Percentiles rank a stretch among this genome's conserved stretches.
Conservation (phyloP, 192 early-diverging fungal genomes). For the Coemansia sp. region DNA sequence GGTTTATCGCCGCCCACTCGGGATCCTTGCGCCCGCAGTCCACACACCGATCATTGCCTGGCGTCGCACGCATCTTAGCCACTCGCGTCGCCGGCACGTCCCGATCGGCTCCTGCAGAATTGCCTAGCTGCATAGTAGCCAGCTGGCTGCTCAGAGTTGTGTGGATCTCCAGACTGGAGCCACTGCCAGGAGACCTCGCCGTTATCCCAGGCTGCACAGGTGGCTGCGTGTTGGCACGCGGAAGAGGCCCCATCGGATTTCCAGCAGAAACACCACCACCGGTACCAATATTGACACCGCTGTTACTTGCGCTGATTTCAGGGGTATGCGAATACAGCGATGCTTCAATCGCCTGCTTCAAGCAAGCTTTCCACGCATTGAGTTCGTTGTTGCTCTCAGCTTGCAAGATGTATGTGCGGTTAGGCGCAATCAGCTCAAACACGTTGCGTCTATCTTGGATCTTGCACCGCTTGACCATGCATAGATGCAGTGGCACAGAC, state of each 20-base stretch:
- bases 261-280: neutral
- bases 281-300: neutral
- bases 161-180: constrained; percentile 9
- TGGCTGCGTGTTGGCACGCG: constrained; percentile 18
- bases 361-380: constrained; percentile 72
- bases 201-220: neutral
- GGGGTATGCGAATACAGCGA: constrained; percentile 43
- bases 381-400: constrained; percentile 71
- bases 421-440: constrained; percentile 84
- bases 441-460: constrained; percentile 70
- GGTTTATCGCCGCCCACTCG: constrained; percentile 84
- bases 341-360: constrained; percentile 46
- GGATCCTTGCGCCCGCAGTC: constrained; percentile 64
- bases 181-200: neutral
- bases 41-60: constrained; percentile 57
- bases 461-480: constrained; percentile 66
- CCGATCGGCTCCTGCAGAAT: neutral
- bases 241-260: neutral
- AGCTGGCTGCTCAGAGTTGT: constrained; percentile 15
- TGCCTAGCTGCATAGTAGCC: neutral
- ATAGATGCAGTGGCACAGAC: constrained; percentile 69
- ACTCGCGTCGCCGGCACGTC: constrained; percentile 28
- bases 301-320: neutral
- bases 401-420: constrained; percentile 70
- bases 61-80: constrained; percentile 19